Evolutionary conservation across 169 alveolate genomes (phyloP), one percentile per base, ranked within the genome.

Genomic region (Plasmodium ovale): DNA sequence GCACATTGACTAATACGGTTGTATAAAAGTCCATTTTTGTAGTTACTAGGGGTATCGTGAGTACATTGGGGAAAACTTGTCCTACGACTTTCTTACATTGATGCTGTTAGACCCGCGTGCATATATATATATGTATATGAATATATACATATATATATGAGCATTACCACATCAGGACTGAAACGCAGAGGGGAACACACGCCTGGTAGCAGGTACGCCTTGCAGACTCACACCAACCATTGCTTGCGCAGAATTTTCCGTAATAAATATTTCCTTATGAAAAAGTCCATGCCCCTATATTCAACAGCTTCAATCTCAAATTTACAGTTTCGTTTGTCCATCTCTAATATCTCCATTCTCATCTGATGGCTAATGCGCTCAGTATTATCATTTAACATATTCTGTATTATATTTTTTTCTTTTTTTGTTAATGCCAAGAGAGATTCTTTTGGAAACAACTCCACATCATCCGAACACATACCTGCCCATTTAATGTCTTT

Each of bases 281-380:
- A 77, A 9, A 87, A 65, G 3, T 59, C 82, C 79, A 65, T 85
- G 0, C 92, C 94, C 39, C 35, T 33, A 72, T 67, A 65, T 33
- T 69, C 89, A 27, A 92, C 37, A 14, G 94, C 94, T 67, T 92
- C 94, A 0, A 87, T 92, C 65, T 92, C 94, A 51, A 87, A 59
- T 29, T 91, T 91, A 1, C 6, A 23, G 27, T 19, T 72, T 6
- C 16, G 29, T 62, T 72, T 49, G 7, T 91, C 58, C 91, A 73
- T 82, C 87, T 62, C 67, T 27, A 12, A 23, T 12, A 74, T 16
- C 44, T 74, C 74, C 3, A n/a, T 42, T 74, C 35, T 59, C 25
- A 74, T 49, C 42, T 59, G 47, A 10, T 79, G 35, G 12, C 37
- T 90, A 70, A 31, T 54, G n/a, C 16, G 27, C 19, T 71, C 65